Base-by-base conservation (phyloP, 2,329 filamentous ascomycete genomes). In the Pseudogymnoascus sp. region DNA sequence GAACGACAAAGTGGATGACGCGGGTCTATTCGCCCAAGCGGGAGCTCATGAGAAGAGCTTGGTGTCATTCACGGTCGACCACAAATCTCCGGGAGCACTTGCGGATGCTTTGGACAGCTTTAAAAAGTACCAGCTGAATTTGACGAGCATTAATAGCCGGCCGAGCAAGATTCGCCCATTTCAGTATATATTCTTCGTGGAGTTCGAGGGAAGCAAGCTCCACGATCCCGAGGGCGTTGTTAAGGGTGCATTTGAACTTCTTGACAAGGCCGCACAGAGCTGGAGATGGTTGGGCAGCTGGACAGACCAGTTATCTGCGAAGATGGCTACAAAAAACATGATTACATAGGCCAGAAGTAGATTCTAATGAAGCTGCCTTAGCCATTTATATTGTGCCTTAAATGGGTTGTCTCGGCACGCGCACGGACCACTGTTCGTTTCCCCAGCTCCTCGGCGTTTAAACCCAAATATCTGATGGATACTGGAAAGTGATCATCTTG, bases 151-250 rank as follows among this genome's bases (percentile, higher is more conserved):
- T 74, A 92, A 92, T 72, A 92, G 90, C 67, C 78, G 93, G 66
- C 93, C 93, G 4, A 92, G 90, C 69, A 82, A 89, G 62, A 78
- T 82, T 39, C 77, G 79, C 68, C 85, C 89, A 19, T 97, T 96
- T 84, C 87, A 95, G 73, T 97, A 97, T 76, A 83, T 97, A 38
- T 97, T 97, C 77, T 92, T 97, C 72, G 87, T 97, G 31, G 93
- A 97, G 78, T 92, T 96, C 69, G 83, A 89, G 72, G 88, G 89
- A 1, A 81, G 84, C 72, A 77, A 76, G 67, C 69, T 73, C 62
- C 73, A 76, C 59, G 84, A 84, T 68, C 78, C 79, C 2, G 78
- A 81, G 61, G 82, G 80, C 3, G 78, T 79, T 65, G 86, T 92
- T 14, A 80, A 83, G 63, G 75, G 75, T 21, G 88, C 85, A 26